Evolutionary conservation across 2,329 filamentous ascomycete genomes (phyloP), one percentile per base, ranked within the genome.

Genomic region (Coniella lustricola): DNA sequence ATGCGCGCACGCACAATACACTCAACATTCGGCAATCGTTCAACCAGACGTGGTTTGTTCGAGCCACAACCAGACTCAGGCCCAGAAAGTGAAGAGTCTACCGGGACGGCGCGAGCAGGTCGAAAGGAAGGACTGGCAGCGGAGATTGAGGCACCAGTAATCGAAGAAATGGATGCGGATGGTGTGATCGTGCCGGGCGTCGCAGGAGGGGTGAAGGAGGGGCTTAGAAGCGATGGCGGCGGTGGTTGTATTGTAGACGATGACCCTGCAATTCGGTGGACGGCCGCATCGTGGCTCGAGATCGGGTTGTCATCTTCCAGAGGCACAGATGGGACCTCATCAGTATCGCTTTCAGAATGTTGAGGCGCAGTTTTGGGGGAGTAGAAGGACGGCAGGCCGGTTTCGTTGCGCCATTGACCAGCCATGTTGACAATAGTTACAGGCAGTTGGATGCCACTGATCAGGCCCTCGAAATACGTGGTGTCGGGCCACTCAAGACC

Each of bases 1-100:
- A 98, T 98, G 47, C 93, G 84, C 16, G 93, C 93, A 56, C 93
- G 85, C 42, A 97, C 93, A 55, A 94, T 82, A 70, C 93, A 98
- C 64, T 88, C 83, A n/a, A 98, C 91, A 20, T 86, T 70, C 7
- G 91, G 93, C 1, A 97, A 73, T 13, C 74, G 79, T 56, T 85
- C 75, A 7, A 96, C 78, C 18, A 95, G 74, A 51, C 80, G 82
- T 1, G 89, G 88, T 29, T 77, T 74, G 62, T 79, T 79, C 56
- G 79, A 83, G 42, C 79, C 79, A 43, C 79, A 79, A 0, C 71
- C 71, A 9, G 51, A 44, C 20, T 45, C 49, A 16, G 32, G 31
- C 8, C 32, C 41, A 0, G 75, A 73, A 3, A 75, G 63, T 14
- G 73, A 76, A 57, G 76, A 81, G 62, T 84, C 80, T 35, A 83